These are phyloP conservation scores for sunflower (Helianthus annuus) DNA, from an alignment of 129 eudicot genomes.

Conservation along the genomic window HanXRQr2.0-SUNRISE NC_035438.2:63044317-63044816, in stretches of 20 bases:
- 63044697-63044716: too few relatives aligned
- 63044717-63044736: too few relatives aligned
- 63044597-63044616: neutral
- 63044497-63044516: neutral
- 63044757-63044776: too few relatives aligned
- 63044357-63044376: neutral
- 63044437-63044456: slow-evolving; percentile 10
- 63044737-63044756: too few relatives aligned
- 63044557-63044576: neutral
- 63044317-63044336: too few relatives aligned
- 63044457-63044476: neutral
- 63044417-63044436: slow-evolving; percentile 15
- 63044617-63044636: neutral
- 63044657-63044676: neutral
- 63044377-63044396: neutral
- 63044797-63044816: too few relatives aligned
- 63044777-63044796: too few relatives aligned
- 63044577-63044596: slow-evolving; percentile 3
- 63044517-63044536: neutral
- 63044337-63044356: neutral
- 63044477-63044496: neutral
- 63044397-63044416: neutral
- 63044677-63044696: too few relatives aligned
- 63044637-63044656: neutral
- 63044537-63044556: slow-evolving; percentile 4